These are phyloP conservation scores for Hura crepitans DNA, from an alignment of 441 rosid species.

Conservation along the genomic window DNA sequence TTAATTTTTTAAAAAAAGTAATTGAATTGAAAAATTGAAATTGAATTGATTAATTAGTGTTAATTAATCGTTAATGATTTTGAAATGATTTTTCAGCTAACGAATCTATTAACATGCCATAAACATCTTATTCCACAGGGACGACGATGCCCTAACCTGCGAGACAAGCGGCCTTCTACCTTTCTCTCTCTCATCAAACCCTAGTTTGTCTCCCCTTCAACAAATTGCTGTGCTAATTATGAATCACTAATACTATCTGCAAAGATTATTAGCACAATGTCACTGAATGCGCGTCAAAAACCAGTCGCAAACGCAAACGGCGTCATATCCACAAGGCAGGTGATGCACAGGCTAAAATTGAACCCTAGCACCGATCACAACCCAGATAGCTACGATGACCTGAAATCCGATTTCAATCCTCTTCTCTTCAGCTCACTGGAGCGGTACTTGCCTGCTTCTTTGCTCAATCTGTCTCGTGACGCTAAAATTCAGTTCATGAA, in stretches of 20 bases:
- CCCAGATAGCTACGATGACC: conserved; percentile 69
- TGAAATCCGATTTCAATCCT: conserved; percentile 54
- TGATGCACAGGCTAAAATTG: conserved; percentile 41
- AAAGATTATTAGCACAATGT: conserved; percentile 24
- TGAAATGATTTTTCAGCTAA: too few species aligned
- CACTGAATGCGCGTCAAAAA: conserved; percentile 39
- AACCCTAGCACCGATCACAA: conserved; percentile 63
- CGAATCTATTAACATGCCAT: too few species aligned
- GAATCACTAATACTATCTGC: not conserved
- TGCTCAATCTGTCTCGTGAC: conserved; percentile 46
- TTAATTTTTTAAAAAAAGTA: too few species aligned
- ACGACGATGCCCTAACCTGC: not conserved
- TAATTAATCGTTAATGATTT: too few species aligned
- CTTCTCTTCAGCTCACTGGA: conserved; percentile 45
- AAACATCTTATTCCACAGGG: too few species aligned
- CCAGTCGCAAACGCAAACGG: conserved; percentile 34
- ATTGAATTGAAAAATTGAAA: too few species aligned
- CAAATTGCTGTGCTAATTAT: not conserved
- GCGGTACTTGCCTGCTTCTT: conserved; percentile 56
- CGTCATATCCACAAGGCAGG: conserved; percentile 28
- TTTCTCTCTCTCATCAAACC: not conserved
- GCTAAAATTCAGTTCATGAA: conserved; percentile 65
- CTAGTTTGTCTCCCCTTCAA: not conserved
- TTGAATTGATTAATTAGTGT: too few species aligned
- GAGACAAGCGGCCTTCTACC: not conserved